Evolutionary conservation across 495 filamentous ascomycete species (phyloP).

Genomic region (Hypoxylon fuscum): DNA sequence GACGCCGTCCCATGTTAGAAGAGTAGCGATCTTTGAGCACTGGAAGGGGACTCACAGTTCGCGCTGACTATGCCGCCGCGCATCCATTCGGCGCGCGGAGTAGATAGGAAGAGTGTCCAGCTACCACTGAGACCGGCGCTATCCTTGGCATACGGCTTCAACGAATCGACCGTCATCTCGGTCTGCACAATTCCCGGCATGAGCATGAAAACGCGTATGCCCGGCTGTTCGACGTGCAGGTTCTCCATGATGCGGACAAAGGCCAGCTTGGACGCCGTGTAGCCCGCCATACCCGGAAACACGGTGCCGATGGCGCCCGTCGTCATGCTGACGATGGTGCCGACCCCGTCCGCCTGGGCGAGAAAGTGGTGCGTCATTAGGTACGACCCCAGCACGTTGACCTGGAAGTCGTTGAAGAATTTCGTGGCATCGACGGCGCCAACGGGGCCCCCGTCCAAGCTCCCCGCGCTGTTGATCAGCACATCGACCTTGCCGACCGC

Average conservation of each 20-base stretch:
- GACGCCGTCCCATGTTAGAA: neutral
- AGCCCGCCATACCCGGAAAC: conserved; percentile 46
- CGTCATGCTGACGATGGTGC: conserved; percentile 43
- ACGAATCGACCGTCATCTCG: conserved; percentile 29
- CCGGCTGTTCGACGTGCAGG: conserved; percentile 36
- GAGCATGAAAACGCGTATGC: conserved; percentile 49
- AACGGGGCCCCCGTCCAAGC: conserved; percentile 13
- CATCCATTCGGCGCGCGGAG: too few species aligned
- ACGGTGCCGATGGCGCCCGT: conserved; percentile 32
- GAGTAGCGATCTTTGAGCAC: too few species aligned
- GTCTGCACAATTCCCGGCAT: conserved; percentile 55
- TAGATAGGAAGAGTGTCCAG: too few species aligned
- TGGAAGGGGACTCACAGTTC: conserved; percentile 5
- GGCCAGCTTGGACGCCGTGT: conserved; percentile 51
- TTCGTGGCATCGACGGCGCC: conserved; percentile 12
- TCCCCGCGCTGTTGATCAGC: conserved; percentile 52
- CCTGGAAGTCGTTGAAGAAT: too few species aligned
- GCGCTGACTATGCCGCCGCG: too few species aligned
- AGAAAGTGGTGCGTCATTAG: conserved; percentile 50
- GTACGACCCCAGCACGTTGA: conserved; percentile 52
- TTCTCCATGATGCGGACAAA: too few species aligned
- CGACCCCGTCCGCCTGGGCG: conserved; percentile 33
- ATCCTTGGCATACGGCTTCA: conserved; percentile 49
- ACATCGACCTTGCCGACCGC: conserved; percentile 52
- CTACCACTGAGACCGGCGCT: conserved; percentile 48